phyloP scores from a whole-genome alignment of 176 grass and related monocot species.

The Pharus latifolius region DNA sequence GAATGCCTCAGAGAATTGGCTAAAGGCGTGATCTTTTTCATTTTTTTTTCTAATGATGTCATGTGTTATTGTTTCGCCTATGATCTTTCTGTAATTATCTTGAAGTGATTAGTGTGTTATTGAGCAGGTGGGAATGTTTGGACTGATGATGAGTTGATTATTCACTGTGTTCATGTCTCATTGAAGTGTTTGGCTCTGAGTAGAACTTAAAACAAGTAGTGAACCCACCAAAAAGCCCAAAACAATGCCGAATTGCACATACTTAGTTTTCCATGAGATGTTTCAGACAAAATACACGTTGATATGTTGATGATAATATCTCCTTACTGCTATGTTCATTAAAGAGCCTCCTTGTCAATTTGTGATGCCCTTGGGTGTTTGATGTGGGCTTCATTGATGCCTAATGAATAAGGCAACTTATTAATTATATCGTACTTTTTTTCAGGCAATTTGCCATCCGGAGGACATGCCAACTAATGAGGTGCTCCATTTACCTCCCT shows the following conservation, averaged over 20 bases:
- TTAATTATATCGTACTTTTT: constrained; percentile 2
- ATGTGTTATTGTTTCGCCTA: not conserved
- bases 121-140: not conserved
- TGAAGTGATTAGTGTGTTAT: not conserved
- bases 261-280: not conserved
- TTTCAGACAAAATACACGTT: not conserved
- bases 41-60: not conserved
- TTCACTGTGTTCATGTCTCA: not conserved
- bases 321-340: not conserved
- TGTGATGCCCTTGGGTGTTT: not conserved
- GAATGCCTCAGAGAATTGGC: not conserved
- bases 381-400: not conserved
- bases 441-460: constrained; percentile 48
- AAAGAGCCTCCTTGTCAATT: not conserved
- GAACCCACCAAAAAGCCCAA: too few species aligned
- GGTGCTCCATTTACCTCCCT: constrained; percentile 26
- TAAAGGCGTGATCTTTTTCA: not conserved
- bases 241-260: not conserved
- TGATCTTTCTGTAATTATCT: not conserved
- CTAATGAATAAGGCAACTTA: not conserved
- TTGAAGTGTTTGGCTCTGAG: not conserved
- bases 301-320: not conserved
- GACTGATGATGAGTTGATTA: not conserved
- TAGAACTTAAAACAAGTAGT: not conserved
- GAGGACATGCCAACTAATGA: constrained; percentile 30